Percentiles rank a stretch among this genome's conserved stretches.
These are phyloP conservation scores for Kazachstania taianensis DNA, from an alignment of 805 yeast species.

Conservation along the genomic window DNA sequence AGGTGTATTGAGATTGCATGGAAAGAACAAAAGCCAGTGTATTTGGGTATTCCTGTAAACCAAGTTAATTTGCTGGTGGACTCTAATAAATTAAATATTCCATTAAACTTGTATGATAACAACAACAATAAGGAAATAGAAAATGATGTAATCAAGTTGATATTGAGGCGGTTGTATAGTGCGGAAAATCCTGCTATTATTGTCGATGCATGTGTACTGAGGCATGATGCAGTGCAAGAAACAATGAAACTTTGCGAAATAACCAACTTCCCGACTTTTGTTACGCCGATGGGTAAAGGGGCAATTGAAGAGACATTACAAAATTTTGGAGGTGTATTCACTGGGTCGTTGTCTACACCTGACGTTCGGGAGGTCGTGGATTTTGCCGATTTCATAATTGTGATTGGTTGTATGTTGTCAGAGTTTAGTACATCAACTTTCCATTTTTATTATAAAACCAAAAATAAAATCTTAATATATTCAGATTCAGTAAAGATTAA, in stretches of 20 bases:
- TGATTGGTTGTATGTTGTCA: slow-evolving; percentile 66
- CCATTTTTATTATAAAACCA: slow-evolving; percentile 55
- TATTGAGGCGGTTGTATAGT: slow-evolving; percentile 37
- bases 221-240: slow-evolving; percentile 52
- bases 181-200: slow-evolving; percentile 58
- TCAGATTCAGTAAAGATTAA: slow-evolving; percentile 54
- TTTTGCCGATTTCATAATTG: slow-evolving; percentile 55
- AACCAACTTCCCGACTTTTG: slow-evolving; percentile 65
- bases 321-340: slow-evolving; percentile 68
- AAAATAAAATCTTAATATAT: slow-evolving; percentile 57
- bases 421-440: slow-evolving; percentile 81
- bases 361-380: slow-evolving; percentile 62
- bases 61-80: slow-evolving; percentile 50
- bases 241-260: slow-evolving; percentile 43
- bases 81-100: slow-evolving; percentile 40
- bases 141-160: slow-evolving; percentile 41
- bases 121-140: slow-evolving; percentile 45
- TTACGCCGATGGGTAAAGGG: slow-evolving; percentile 82
- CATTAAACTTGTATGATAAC: slow-evolving; percentile 42
- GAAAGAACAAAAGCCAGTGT: slow-evolving; percentile 61
- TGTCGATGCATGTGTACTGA: slow-evolving; percentile 72
- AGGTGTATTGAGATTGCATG: slow-evolving; percentile 57
- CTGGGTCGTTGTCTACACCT: slow-evolving; percentile 61
- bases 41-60: slow-evolving; percentile 69
- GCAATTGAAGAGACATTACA: slow-evolving; percentile 53